Conservation (phyloP, 441 rosid species). For the Populus tomentosa region DNA sequence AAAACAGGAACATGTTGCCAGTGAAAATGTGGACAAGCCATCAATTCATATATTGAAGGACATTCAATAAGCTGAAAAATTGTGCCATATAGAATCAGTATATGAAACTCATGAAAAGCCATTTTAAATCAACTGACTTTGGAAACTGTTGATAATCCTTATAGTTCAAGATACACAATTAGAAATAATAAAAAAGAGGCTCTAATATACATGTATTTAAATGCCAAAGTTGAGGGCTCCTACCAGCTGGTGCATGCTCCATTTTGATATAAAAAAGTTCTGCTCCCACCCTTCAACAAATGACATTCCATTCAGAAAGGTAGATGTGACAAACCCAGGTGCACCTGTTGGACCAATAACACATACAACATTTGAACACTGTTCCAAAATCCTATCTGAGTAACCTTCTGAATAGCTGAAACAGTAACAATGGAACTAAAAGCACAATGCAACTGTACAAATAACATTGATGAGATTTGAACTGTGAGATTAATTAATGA, state of each 20-base stretch:
- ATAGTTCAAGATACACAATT: background rate
- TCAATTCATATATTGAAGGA: slow-evolving; percentile 87
- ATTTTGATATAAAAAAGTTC: slow-evolving; percentile 89
- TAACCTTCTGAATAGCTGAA: background rate
- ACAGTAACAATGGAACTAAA: background rate
- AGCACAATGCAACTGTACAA: background rate
- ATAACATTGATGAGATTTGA: no score
- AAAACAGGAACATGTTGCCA: slow-evolving; percentile 72
- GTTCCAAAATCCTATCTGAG: background rate
- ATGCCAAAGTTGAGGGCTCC: slow-evolving; percentile 3
- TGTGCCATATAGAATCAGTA: no score
- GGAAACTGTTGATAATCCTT: background rate
- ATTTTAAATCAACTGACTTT: background rate
- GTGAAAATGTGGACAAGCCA: slow-evolving; percentile 66
- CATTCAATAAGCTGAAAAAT: slow-evolving; percentile 89
- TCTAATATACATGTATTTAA: slow-evolving; percentile 7
- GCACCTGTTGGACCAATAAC: slow-evolving; percentile 53
- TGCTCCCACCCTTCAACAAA: slow-evolving; percentile 99
- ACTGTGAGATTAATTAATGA: no score
- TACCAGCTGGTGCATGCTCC: slow-evolving; percentile 99
- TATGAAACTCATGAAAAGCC: no score
- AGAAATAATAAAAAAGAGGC: background rate
- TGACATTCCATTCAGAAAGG: slow-evolving; percentile 89
- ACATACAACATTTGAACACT: slow-evolving; percentile 1
- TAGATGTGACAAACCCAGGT: slow-evolving; percentile 77